Conservation (phyloP, 1,284 basidiomycete genomes). For the Malassezia arunalokei region DNA sequence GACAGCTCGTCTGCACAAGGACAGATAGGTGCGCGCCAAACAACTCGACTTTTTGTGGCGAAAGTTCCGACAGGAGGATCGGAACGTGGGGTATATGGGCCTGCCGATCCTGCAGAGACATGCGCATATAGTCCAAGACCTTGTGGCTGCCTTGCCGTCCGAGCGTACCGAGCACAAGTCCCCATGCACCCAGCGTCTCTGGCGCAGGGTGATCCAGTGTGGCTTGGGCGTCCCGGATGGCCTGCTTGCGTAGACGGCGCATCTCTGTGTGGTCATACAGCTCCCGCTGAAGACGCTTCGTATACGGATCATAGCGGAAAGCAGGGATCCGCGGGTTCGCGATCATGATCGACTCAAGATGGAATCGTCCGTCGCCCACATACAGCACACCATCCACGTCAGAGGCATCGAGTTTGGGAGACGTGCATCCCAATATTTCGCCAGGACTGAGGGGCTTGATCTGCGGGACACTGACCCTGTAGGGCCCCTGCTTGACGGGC, state of each 20-base stretch:
- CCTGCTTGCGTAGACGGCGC: conserved; percentile 59
- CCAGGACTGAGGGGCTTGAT: conserved; percentile 88
- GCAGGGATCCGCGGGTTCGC: conserved; percentile 91
- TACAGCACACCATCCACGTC: conserved; percentile 51
- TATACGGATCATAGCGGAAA: conserved; percentile 96
- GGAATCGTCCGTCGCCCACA: conserved; percentile 93
- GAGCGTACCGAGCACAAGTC: conserved; percentile 85
- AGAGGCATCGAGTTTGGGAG: conserved; percentile 55
- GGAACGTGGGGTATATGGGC: conserved; percentile 59
- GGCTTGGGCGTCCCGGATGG: conserved; percentile 52
- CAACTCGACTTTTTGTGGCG: conserved; percentile 77
- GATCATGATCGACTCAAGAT: conserved; percentile 97
- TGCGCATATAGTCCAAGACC: conserved; percentile 56
- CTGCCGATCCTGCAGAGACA: conserved; percentile 17
- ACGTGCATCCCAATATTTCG: conserved; percentile 93
- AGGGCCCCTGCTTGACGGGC: conserved; percentile 16
- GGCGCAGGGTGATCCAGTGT: conserved; percentile 19
- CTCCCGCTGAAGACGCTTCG: conserved; percentile 88
- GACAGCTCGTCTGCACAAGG: conserved; percentile 92
- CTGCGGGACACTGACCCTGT: conserved; percentile 58
- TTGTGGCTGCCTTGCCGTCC: conserved; percentile 85
- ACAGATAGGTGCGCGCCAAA: conserved; percentile 65
- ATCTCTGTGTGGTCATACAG: conserved; percentile 82
- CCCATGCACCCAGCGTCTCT: conserved; percentile 54
- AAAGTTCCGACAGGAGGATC: conserved; percentile 86